A percentile compares a stretch with the other conserved stretches of the same genome.
These are phyloP conservation scores for Pyrenophora tritici-repentis DNA, from an alignment of 2,329 filamentous ascomycete species.

Conservation along the genomic window DNA sequence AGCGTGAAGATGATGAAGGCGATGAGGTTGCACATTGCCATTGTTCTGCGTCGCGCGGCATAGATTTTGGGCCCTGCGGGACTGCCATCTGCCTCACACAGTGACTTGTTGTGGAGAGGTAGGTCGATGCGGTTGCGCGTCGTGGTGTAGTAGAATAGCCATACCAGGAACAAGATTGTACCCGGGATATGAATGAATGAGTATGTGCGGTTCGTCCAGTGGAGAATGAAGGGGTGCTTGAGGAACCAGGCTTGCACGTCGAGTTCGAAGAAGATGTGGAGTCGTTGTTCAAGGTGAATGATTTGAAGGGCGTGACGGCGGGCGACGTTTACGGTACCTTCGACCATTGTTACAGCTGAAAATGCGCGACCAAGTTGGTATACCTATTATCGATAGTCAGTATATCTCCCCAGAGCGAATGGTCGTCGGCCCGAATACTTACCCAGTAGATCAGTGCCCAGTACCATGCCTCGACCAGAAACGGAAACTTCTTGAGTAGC, in stretches of 20 bases:
- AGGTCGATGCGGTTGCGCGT: slow-evolving; percentile 59
- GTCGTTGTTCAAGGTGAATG: slow-evolving; percentile 66
- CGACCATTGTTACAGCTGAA: slow-evolving; percentile 69
- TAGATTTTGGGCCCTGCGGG: slow-evolving; percentile 59
- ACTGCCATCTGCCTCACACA: slow-evolving; percentile 39
- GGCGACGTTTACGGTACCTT: slow-evolving; percentile 70
- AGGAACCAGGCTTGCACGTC: slow-evolving; percentile 65
- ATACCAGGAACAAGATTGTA: slow-evolving; percentile 70
- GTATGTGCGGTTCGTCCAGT: slow-evolving; percentile 73
- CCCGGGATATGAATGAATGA: slow-evolving; percentile 80
- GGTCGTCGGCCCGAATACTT: slow-evolving; percentile 35
- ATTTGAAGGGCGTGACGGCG: slow-evolving; percentile 70
- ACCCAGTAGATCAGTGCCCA: slow-evolving; percentile 81
- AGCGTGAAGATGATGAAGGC: slow-evolving; percentile 64
- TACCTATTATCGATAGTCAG: slow-evolving; percentile 54
- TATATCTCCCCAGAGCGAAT: not conserved
- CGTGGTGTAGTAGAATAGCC: slow-evolving; percentile 72
- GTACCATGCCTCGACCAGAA: slow-evolving; percentile 76
- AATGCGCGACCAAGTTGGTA: slow-evolving; percentile 77
- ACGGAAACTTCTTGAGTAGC: slow-evolving; percentile 69
- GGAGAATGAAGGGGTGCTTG: slow-evolving; percentile 61
- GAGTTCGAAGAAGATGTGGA: slow-evolving; percentile 69
- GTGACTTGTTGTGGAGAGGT: slow-evolving; percentile 46
- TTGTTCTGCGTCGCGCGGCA: slow-evolving; percentile 60
- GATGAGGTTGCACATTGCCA: slow-evolving; percentile 63